Conservation (phyloP, 495 filamentous ascomycete genomes). For the Penicillium egyptiacum region DNA sequence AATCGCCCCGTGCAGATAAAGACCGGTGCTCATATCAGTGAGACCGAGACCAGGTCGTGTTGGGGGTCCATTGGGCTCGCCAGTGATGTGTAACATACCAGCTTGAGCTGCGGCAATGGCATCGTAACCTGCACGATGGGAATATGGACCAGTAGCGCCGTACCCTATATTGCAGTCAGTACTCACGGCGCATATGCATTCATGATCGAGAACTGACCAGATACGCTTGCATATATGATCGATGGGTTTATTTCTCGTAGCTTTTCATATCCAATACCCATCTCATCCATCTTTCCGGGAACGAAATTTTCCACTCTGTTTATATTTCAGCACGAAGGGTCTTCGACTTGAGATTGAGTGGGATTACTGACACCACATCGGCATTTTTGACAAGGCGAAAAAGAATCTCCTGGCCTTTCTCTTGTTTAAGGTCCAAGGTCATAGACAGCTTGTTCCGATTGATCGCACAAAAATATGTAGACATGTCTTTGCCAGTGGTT, state of each 20-base stretch:
- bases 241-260: slow-evolving; percentile 68
- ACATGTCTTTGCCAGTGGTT: slow-evolving; percentile 15
- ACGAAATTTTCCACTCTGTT: slow-evolving; percentile 80
- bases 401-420: slow-evolving; percentile 68
- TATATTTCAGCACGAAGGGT: not conserved
- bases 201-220: slow-evolving; percentile 12
- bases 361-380: slow-evolving; percentile 60
- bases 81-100: slow-evolving; percentile 91
- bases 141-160: slow-evolving; percentile 82
- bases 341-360: not conserved
- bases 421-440: slow-evolving; percentile 74
- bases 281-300: slow-evolving; percentile 76
- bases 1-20: slow-evolving; percentile 83
- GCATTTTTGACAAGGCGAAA: slow-evolving; percentile 69
- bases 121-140: slow-evolving; percentile 80
- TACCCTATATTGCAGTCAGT: slow-evolving; percentile 47
- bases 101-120: slow-evolving; percentile 94
- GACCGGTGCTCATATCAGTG: slow-evolving; percentile 81
- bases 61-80: slow-evolving; percentile 73
- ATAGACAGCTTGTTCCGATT: slow-evolving; percentile 92
- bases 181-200: too few species aligned
- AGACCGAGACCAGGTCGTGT: slow-evolving; percentile 90
- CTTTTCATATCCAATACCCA: slow-evolving; percentile 71
- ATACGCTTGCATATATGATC: slow-evolving; percentile 33
- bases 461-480: slow-evolving; percentile 35